Percentiles rank a stretch among this genome's conserved stretches.
These are phyloP conservation scores for Plasmodium vivax DNA, from an alignment of 169 alveolate genomes.

Conservation along the genomic window DNA sequence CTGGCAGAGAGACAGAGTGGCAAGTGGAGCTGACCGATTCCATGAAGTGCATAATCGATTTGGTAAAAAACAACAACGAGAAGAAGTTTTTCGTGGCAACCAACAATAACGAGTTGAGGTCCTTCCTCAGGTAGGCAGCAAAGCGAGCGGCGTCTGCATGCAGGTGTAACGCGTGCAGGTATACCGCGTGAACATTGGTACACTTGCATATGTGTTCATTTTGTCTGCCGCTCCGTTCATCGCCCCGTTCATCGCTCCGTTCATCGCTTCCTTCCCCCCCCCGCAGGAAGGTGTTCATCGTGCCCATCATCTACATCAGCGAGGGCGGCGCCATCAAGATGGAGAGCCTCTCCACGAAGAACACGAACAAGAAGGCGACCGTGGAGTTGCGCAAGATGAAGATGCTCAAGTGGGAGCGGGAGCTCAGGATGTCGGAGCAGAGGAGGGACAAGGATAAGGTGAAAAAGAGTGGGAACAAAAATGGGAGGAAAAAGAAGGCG, in stretches of 20 bases:
- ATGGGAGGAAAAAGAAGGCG: conserved; percentile 11
- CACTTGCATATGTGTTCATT: not conserved
- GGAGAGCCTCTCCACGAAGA: conserved; percentile 44
- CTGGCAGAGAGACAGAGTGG: not conserved
- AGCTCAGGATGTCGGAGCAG: conserved; percentile 45
- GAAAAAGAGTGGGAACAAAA: conserved; percentile 12
- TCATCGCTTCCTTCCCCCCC: not conserved
- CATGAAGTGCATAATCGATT: conserved; percentile 64
- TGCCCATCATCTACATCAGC: conserved; percentile 53
- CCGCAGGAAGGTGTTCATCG: conserved; percentile 49
- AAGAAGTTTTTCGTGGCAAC: conserved; percentile 68
- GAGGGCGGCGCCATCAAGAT: conserved; percentile 49
- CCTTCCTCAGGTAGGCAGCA: conserved; percentile 13
- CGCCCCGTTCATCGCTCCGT: no score
- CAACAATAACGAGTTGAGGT: conserved; percentile 25
- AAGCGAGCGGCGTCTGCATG: not conserved
- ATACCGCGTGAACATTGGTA: not conserved
- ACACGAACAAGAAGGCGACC: conserved; percentile 13
- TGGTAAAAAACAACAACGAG: conserved; percentile 70
- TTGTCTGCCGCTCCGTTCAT: no score
- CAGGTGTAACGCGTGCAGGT: not conserved
- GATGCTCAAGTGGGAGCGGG: conserved; percentile 69
- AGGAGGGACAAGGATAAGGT: not conserved
- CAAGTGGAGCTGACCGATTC: conserved; percentile 16
- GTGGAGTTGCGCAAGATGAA: conserved; percentile 66